Conservation (phyloP, 2,329 filamentous ascomycete genomes). For the Aspergillus texensis region DNA sequence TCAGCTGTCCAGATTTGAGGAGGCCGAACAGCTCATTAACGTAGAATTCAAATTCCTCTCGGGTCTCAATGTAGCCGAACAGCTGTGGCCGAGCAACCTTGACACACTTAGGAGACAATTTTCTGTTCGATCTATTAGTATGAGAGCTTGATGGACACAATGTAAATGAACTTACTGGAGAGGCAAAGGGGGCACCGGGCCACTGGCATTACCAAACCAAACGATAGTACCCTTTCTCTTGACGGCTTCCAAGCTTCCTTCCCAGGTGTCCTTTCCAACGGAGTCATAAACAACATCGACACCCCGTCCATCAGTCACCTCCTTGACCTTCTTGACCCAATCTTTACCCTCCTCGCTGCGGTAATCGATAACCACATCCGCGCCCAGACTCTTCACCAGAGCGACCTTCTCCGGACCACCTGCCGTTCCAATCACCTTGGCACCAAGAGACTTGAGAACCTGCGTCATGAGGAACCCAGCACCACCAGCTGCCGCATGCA, state of each 20-base stretch:
- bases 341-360: slow-evolving; percentile 83
- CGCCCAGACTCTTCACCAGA: slow-evolving; percentile 68
- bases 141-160: slow-evolving; percentile 31
- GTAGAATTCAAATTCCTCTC: slow-evolving; percentile 73
- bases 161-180: slow-evolving; percentile 55
- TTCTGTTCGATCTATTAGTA: slow-evolving; percentile 22
- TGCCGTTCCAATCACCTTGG: slow-evolving; percentile 77
- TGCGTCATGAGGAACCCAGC: slow-evolving; percentile 76
- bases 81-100: slow-evolving; percentile 75
- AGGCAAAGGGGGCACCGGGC: slow-evolving; percentile 71
- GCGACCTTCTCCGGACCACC: slow-evolving; percentile 72
- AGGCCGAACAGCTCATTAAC: slow-evolving; percentile 72
- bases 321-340: slow-evolving; percentile 77
- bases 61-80: slow-evolving; percentile 68
- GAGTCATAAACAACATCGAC: slow-evolving; percentile 81
- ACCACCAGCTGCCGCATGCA: slow-evolving; percentile 85
- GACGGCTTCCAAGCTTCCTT: slow-evolving; percentile 72
- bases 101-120: slow-evolving; percentile 72
- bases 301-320: slow-evolving; percentile 75
- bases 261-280: slow-evolving; percentile 83
- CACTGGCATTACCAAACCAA: slow-evolving; percentile 80
- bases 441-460: slow-evolving; percentile 71
- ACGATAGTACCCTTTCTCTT: slow-evolving; percentile 77
- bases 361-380: slow-evolving; percentile 73
- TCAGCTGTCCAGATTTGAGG: slow-evolving; percentile 68